Evolutionary conservation across 169 alveolate genomes (phyloP).

Genomic region (Besnoitia besnoiti): DNA sequence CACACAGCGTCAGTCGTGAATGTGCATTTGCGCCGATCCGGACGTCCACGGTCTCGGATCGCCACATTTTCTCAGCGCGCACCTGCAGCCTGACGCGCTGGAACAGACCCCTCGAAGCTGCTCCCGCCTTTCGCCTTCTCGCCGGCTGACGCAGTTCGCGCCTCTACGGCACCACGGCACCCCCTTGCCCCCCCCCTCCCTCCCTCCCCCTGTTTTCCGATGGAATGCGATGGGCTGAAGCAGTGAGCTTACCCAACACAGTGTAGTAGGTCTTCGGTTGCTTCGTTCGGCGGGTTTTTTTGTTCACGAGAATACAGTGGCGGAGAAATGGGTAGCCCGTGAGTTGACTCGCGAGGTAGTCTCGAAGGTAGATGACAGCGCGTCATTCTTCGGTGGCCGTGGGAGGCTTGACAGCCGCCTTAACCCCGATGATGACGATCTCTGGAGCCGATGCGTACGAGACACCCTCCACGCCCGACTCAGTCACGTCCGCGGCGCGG

Average conservation of each 20-base stretch:
- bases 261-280: neutral
- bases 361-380: slow-evolving; percentile 9
- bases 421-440: neutral
- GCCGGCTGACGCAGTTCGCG: too few relatives aligned
- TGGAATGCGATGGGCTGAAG: neutral
- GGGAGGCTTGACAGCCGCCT: slow-evolving; percentile 11
- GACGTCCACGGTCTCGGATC: too few relatives aligned
- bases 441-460: neutral
- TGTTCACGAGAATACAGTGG: slow-evolving; percentile 26
- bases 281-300: neutral
- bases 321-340: slow-evolving; percentile 26
- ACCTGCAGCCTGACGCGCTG: too few relatives aligned
- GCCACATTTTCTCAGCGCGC: too few relatives aligned
- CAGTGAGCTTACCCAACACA: slow-evolving; percentile 5
- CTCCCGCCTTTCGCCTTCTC: too few relatives aligned
- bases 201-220: too few relatives aligned
- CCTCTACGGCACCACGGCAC: too few relatives aligned
- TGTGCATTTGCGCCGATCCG: too few relatives aligned
- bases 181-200: too few relatives aligned
- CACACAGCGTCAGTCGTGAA: too few relatives aligned
- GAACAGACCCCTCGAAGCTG: too few relatives aligned
- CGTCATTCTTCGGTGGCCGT: neutral
- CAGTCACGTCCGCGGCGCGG: slow-evolving; percentile 16
- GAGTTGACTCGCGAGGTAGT: slow-evolving; percentile 17
- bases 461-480: slow-evolving; percentile 10